A percentile compares a stretch with the other conserved stretches of the same genome.
Conservation (phyloP, 352 stramenopile genomes). For the Phytophthora sansomeana region DNA sequence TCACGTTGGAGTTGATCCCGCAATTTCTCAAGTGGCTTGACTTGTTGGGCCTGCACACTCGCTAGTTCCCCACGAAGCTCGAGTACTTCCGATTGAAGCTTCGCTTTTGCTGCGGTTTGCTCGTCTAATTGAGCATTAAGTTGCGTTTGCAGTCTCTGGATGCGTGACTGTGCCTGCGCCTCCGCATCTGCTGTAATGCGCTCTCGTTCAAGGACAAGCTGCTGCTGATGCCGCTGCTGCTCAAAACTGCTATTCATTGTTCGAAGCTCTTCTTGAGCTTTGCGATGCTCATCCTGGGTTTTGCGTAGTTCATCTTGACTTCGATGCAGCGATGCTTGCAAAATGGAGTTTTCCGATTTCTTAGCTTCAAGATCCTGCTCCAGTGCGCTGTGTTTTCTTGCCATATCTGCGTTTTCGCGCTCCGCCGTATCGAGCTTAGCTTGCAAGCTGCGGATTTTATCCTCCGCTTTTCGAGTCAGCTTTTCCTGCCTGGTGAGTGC, state of each 20-base stretch:
- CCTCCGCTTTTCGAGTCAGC: conserved; percentile 22
- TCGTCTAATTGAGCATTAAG: conserved; percentile 44
- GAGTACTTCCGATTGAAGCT: conserved; percentile 39
- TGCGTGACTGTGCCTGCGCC: conserved; percentile 26
- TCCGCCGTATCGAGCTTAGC: conserved; percentile 13
- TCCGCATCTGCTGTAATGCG: conserved; percentile 26
- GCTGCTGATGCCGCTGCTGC: conserved; percentile 34
- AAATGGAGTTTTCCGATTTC: conserved; percentile 14
- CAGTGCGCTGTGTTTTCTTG: conserved; percentile 16
- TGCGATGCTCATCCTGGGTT: conserved; percentile 23
- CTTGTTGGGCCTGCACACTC: conserved; percentile 34
- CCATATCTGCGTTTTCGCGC: conserved; percentile 7
- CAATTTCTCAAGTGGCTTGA: conserved; percentile 46
- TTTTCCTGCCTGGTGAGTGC: conserved; percentile 22
- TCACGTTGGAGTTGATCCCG: conserved; percentile 50
- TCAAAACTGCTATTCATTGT: conserved; percentile 35
- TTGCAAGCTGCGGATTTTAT: conserved; percentile 25
- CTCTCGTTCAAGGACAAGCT: conserved; percentile 31
- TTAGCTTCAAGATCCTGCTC: conserved; percentile 22
- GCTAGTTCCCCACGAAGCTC: conserved; percentile 37
- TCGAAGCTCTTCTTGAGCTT: conserved; percentile 32
- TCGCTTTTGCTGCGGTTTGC: conserved; percentile 26
- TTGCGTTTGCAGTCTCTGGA: conserved; percentile 37
- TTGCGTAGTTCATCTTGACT: conserved; percentile 24
- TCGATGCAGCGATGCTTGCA: conserved; percentile 14